Evolutionary conservation across 2,329 filamentous ascomycete species (phyloP).

Genomic region (Diaporthe helianthi): DNA sequence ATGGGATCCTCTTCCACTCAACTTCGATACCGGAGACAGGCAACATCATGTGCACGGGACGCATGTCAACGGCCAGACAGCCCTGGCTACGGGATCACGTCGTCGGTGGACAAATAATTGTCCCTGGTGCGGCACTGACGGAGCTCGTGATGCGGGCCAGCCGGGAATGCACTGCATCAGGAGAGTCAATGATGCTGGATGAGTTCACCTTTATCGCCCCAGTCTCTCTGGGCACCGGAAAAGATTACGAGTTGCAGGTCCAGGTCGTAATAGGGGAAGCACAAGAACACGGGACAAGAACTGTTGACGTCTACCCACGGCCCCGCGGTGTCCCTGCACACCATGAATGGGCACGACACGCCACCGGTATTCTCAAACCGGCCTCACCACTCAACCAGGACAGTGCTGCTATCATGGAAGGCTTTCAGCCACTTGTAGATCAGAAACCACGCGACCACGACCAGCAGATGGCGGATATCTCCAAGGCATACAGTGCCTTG

Average conservation of each 20-base stretch:
- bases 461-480: fast-evolving
- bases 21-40: background rate
- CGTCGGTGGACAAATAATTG: background rate
- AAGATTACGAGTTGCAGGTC: background rate
- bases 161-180: background rate
- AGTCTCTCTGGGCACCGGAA: background rate
- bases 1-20: background rate
- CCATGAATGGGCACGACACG: background rate
- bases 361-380: background rate
- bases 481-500: background rate
- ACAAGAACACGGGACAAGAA: background rate
- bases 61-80: background rate
- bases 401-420: too few relatives aligned
- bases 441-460: too few relatives aligned
- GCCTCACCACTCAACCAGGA: background rate
- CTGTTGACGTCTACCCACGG: background rate
- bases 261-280: background rate
- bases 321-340: background rate
- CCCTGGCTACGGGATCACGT: constrained; percentile 3
- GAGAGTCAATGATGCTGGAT: background rate
- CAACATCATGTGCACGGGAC: background rate
- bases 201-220: background rate
- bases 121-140: background rate
- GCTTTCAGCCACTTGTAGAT: fast-evolving
- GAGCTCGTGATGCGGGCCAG: background rate